phyloP scores from a whole-genome alignment of 2,329 filamentous ascomycete genomes.

The Rhynchosporium graminicola region DNA sequence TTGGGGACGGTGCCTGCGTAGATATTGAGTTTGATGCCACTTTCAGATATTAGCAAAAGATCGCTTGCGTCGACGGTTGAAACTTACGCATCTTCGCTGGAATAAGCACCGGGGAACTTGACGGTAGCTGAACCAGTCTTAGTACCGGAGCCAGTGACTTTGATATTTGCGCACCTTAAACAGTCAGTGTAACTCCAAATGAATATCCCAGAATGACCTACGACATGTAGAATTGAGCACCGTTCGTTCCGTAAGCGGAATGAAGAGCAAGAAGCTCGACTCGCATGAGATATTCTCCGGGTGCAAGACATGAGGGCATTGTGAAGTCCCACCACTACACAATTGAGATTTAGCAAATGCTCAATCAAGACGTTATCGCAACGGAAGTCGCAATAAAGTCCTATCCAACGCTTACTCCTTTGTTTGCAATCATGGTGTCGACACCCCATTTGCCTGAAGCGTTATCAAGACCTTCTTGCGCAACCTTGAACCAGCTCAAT shows the following conservation, averaged over 20 bases:
- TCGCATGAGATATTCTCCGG: slow-evolving; percentile 57
- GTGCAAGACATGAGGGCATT: slow-evolving; percentile 52
- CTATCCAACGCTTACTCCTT: slow-evolving; percentile 32
- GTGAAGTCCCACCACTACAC: slow-evolving; percentile 48
- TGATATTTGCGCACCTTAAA: slow-evolving; percentile 45
- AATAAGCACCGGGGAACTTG: slow-evolving; percentile 52
- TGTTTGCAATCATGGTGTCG: slow-evolving; percentile 37
- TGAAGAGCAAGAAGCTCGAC: slow-evolving; percentile 55
- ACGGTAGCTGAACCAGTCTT: slow-evolving; percentile 45
- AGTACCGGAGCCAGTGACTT: slow-evolving; percentile 48
- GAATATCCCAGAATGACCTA: slow-evolving; percentile 31
- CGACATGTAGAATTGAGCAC: slow-evolving; percentile 33
- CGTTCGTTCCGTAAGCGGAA: slow-evolving; percentile 45
- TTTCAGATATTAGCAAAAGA: slow-evolving; percentile 35
- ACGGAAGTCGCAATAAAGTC: too few relatives aligned
- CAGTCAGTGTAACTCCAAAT: slow-evolving; percentile 41
- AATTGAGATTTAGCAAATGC: too few relatives aligned
- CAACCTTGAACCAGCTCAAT: slow-evolving; percentile 50
- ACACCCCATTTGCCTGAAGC: slow-evolving; percentile 33
- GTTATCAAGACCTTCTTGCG: slow-evolving; percentile 41
- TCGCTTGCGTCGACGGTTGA: slow-evolving; percentile 21
- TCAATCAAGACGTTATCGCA: too few relatives aligned
- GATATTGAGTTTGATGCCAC: slow-evolving; percentile 40
- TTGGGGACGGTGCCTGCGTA: slow-evolving; percentile 44
- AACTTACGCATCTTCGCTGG: slow-evolving; percentile 48